phyloP scores from a whole-genome alignment of 768 basidiomycete species.

The Pleurotus cornucopiae region DNA sequence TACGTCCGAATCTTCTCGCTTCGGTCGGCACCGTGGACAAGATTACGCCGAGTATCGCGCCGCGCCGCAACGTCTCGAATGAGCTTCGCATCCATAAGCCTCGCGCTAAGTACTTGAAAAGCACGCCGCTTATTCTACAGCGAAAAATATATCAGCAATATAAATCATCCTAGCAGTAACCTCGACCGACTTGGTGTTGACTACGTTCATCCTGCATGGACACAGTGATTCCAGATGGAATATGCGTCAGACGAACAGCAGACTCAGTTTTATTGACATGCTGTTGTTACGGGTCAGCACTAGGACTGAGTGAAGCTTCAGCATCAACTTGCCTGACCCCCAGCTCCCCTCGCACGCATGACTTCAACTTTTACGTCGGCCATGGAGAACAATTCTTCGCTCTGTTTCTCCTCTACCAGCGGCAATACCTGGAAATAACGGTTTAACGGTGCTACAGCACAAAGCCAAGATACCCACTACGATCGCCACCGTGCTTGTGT shows the following conservation, averaged over 20 bases:
- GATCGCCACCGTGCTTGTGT: constrained; percentile 87
- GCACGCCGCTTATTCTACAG: constrained; percentile 86
- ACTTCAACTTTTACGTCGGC: constrained; percentile 90
- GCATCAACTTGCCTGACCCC: constrained; percentile 69
- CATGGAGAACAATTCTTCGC: constrained; percentile 68
- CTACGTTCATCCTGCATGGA: constrained; percentile 98
- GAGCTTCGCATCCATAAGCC: constrained; percentile 80
- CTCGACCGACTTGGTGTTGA: constrained; percentile 74
- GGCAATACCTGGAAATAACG: constrained; percentile 71
- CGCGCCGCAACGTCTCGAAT: constrained; percentile 64
- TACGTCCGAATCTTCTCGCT: constrained; percentile 97
- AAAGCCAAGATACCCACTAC: constrained; percentile 51
- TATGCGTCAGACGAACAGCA: constrained; percentile 89
- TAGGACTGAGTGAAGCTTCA: too few relatives aligned
- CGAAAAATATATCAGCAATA: background rate
- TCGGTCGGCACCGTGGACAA: constrained; percentile 80
- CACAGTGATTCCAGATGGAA: constrained; percentile 90
- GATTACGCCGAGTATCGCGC: constrained; percentile 62
- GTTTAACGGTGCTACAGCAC: background rate
- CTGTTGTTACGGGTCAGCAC: constrained; percentile 29
- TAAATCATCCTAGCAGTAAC: background rate
- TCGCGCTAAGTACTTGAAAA: constrained; percentile 82
- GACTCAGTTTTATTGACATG: constrained; percentile 99
- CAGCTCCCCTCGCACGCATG: constrained; percentile 95
- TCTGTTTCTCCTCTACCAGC: constrained; percentile 55